These are phyloP conservation scores for Cenchrus americanus DNA, from an alignment of 176 grass and related monocot genomes.

Conservation along the genomic window DNA sequence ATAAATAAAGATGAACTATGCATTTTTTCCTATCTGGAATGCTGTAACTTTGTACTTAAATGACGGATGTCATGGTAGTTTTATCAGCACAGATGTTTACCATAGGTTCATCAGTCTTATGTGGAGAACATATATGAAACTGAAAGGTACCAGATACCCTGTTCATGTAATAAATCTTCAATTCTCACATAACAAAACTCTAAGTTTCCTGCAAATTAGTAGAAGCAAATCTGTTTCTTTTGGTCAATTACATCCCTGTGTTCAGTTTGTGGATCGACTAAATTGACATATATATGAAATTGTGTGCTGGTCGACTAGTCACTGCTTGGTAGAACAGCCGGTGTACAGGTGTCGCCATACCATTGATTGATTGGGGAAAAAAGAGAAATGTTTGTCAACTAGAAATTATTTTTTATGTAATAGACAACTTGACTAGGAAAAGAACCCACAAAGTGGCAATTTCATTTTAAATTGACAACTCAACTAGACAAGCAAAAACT, in stretches of 20 bases:
- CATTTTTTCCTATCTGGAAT: not conserved
- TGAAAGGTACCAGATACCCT: not conserved
- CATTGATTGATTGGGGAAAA: not conserved
- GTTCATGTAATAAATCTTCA: not conserved
- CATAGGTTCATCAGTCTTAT: not conserved
- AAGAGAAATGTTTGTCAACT: not conserved
- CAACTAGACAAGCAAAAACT: constrained; percentile 21
- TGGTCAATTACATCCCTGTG: constrained; percentile 15
- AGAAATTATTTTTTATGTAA: not conserved
- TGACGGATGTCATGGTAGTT: not conserved
- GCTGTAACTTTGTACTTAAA: not conserved
- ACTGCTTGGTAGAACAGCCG: not conserved
- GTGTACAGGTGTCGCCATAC: constrained; percentile 19
- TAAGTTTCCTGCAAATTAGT: not conserved
- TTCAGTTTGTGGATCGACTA: constrained; percentile 1
- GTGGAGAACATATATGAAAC: not conserved
- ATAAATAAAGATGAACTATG: not conserved
- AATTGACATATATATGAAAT: no score
- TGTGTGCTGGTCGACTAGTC: not conserved
- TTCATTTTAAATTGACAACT: constrained; percentile 33
- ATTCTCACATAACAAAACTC: not conserved
- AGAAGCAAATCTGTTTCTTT: not conserved
- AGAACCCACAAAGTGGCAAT: not conserved
- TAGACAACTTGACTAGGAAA: not conserved
- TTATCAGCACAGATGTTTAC: not conserved